Percentiles rank a stretch among this genome's conserved stretches.
phyloP scores from a whole-genome alignment of 371 early-diverging fungal species.

The Nematocida minor region DNA sequence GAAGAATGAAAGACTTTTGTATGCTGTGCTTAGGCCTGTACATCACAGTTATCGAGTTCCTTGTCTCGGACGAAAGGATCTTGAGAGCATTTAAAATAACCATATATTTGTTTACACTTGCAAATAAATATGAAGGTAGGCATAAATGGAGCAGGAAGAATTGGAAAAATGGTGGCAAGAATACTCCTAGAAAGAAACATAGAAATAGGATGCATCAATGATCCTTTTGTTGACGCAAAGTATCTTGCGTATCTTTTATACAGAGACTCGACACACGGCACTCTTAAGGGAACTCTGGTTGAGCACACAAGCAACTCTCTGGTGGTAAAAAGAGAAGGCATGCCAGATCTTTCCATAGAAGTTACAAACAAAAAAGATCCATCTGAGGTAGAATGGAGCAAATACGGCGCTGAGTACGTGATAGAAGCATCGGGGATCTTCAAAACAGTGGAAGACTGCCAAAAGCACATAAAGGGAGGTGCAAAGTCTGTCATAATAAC shows the following conservation, averaged over 20 bases:
- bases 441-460: slow-evolving; percentile 78
- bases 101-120: slow-evolving; percentile 41
- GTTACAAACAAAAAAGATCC: slow-evolving; percentile 72
- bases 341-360: slow-evolving; percentile 74
- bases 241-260: slow-evolving; percentile 89
- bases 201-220: slow-evolving; percentile 86
- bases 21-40: not conserved
- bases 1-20: slow-evolving; percentile 26
- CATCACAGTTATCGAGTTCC: not conserved
- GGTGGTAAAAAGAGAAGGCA: slow-evolving; percentile 69
- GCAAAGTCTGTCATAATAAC: slow-evolving; percentile 94
- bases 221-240: slow-evolving; percentile 85
- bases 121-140: slow-evolving; percentile 69
- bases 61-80: slow-evolving; percentile 28
- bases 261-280: slow-evolving; percentile 92
- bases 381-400: slow-evolving; percentile 80
- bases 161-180: slow-evolving; percentile 82
- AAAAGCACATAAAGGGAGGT: slow-evolving; percentile 78
- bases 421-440: slow-evolving; percentile 97
- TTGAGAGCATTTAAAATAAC: slow-evolving; percentile 35
- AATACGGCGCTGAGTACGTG: slow-evolving; percentile 78
- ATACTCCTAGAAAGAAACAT: slow-evolving; percentile 66
- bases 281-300: not conserved
- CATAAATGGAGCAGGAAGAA: slow-evolving; percentile 91
- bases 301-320: slow-evolving; percentile 69